phyloP scores from a whole-genome alignment of 73 alveolate species.

The Loxodes magnus region DNA sequence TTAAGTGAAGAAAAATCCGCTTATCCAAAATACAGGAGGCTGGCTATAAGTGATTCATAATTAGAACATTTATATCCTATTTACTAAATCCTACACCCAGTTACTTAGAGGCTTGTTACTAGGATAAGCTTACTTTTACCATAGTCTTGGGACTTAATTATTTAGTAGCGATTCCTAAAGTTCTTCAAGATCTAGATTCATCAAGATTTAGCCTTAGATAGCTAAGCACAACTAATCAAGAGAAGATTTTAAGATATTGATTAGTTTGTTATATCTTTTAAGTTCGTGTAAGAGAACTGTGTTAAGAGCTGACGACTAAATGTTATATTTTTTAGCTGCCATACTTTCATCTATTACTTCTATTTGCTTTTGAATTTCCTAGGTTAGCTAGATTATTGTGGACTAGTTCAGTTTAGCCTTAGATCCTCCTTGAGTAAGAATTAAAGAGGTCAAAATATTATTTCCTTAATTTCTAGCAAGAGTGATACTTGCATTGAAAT shows the following conservation, averaged over 20 bases:
- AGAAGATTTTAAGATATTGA: slow-evolving; percentile 58
- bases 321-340: slow-evolving; percentile 77
- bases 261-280: slow-evolving; percentile 65
- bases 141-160: slow-evolving; percentile 69
- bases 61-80: slow-evolving; percentile 50
- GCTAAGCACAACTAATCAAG: slow-evolving; percentile 65
- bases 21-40: slow-evolving; percentile 75
- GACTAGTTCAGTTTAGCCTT: slow-evolving; percentile 52
- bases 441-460: slow-evolving; percentile 50
- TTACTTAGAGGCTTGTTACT: slow-evolving; percentile 71
- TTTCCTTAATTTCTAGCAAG: slow-evolving; percentile 84
- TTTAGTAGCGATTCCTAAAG: slow-evolving; percentile 58
- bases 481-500: slow-evolving; percentile 94
- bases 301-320: slow-evolving; percentile 73
- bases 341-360: slow-evolving; percentile 63
- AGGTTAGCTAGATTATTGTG: slow-evolving; percentile 56
- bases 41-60: slow-evolving; percentile 71
- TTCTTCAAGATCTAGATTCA: slow-evolving; percentile 76
- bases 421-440: slow-evolving; percentile 53
- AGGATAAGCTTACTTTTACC: slow-evolving; percentile 71
- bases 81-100: slow-evolving; percentile 68
- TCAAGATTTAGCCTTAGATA: slow-evolving; percentile 72
- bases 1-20: slow-evolving; percentile 86
- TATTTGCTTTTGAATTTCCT: slow-evolving; percentile 63
- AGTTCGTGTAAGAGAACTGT: slow-evolving; percentile 86